A percentile compares a stretch with the other conserved stretches of the same genome.
Evolutionary conservation across 2,329 filamentous ascomycete genomes (phyloP).

Genomic region (Berkeleyomyces basicola): DNA sequence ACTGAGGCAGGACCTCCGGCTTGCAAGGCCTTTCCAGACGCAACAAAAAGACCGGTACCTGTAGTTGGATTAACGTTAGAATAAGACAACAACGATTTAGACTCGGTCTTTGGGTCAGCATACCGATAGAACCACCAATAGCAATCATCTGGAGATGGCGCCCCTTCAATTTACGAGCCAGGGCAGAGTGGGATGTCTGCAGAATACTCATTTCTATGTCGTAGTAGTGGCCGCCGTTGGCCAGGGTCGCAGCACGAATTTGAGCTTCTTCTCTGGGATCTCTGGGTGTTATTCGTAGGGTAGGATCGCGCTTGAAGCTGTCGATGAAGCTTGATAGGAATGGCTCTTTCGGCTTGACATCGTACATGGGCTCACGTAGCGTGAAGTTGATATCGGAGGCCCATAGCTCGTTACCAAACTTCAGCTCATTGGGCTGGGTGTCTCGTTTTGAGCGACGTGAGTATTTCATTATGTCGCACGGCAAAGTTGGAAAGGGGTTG

Average conservation of each 20-base stretch:
- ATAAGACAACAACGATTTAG: background rate
- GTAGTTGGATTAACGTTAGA: slow-evolving; percentile 11
- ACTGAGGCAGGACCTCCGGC: slow-evolving; percentile 63
- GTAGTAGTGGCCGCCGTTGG: slow-evolving; percentile 32
- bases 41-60: slow-evolving; percentile 76
- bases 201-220: slow-evolving; percentile 43
- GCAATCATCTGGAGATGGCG: slow-evolving; percentile 96
- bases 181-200: slow-evolving; percentile 58
- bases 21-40: slow-evolving; percentile 55
- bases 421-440: slow-evolving; percentile 41
- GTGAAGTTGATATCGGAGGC: slow-evolving; percentile 11
- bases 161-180: slow-evolving; percentile 63
- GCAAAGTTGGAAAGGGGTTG: background rate
- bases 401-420: slow-evolving; percentile 17
- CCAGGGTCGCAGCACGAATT: slow-evolving; percentile 20
- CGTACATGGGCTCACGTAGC: slow-evolving; percentile 13
- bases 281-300: slow-evolving; percentile 30
- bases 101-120: slow-evolving; percentile 10
- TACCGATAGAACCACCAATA: slow-evolving; percentile 79
- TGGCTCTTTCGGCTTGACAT: slow-evolving; percentile 12
- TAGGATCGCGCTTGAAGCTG: slow-evolving; percentile 46
- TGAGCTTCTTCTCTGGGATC: slow-evolving; percentile 20
- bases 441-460: slow-evolving; percentile 18
- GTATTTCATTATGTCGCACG: slow-evolving; percentile 18
- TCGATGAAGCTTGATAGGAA: slow-evolving; percentile 24